These are phyloP conservation scores for Zoysia pacifica DNA, from an alignment of 176 grass and related monocot genomes.

Conservation along the genomic window DNA sequence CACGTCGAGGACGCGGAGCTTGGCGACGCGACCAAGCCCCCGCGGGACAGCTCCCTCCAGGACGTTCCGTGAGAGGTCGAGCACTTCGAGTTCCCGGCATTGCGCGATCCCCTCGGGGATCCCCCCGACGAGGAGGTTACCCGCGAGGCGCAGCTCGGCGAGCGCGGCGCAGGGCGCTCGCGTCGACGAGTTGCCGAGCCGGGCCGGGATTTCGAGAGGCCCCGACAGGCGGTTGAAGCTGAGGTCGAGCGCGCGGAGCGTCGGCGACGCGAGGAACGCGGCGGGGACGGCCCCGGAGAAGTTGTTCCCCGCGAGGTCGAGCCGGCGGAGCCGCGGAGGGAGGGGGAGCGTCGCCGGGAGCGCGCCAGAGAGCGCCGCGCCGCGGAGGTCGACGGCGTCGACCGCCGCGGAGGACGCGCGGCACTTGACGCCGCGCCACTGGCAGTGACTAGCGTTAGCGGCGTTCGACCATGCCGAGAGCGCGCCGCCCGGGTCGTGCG, in stretches of 20 bases:
- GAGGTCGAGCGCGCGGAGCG: conserved; percentile 56
- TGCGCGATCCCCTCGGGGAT: conserved; percentile 50
- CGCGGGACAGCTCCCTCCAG: conserved; percentile 55
- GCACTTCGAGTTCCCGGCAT: conserved; percentile 44
- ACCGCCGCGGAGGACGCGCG: too few relatives aligned
- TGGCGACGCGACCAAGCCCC: conserved; percentile 38
- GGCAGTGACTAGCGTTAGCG: too few relatives aligned
- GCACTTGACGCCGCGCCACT: too few relatives aligned
- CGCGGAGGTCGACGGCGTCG: not conserved
- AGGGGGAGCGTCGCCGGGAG: conserved; percentile 38
- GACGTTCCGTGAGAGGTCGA: conserved; percentile 61
- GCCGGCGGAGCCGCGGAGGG: conserved; percentile 48
- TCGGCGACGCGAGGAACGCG: conserved; percentile 40
- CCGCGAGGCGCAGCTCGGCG: conserved; percentile 46
- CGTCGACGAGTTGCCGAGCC: not conserved
- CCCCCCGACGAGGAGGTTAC: conserved; percentile 44
- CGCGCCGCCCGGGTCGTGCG: too few relatives aligned
- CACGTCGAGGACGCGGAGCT: conserved; percentile 59
- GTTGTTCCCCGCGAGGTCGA: conserved; percentile 58
- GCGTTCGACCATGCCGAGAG: too few relatives aligned
- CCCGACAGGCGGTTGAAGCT: conserved; percentile 44
- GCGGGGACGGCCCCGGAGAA: conserved; percentile 56
- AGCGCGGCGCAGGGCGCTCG: conserved; percentile 30
- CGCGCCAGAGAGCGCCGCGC: conserved; percentile 38
- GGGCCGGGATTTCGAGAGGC: conserved; percentile 5